Base-by-base conservation (phyloP, 2,329 filamentous ascomycete genomes). In the Paraphaeosphaeria minitans region DNA sequence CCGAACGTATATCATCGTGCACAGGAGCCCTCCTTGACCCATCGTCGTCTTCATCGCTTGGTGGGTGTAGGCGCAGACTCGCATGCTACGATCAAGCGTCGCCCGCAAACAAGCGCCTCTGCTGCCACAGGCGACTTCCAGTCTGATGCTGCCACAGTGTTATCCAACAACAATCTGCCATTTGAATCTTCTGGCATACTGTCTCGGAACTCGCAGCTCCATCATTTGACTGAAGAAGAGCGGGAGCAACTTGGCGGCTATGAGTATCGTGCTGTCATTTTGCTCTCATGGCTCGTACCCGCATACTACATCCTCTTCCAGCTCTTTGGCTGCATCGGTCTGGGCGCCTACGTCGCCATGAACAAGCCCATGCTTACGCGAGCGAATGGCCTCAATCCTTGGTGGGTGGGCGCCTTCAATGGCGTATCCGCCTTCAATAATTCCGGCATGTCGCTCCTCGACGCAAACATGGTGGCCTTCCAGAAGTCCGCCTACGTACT, bases 371-470 rank as follows among this genome's bases (percentile, higher is more conserved):
- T 81, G 83, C 52, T 49, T 81, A 0, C 70, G 71, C 78, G 50
- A 69, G 67, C 33, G 80, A 76, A 13, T 74, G 80, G 57, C 69
- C 77, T 53, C 71, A 73, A 55, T 74, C 76, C 19, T 83, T 61
- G 42, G 82, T 82, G 84, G 82, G 81, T 82, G 66, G 67, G 79
- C 69, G 82, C 86, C 46, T 91, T 90, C 76, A 87, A 89, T 60
- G 85, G 85, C 1, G 83, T 86, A 4, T 89, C 86, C 19, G 88
- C 87, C 0, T 91, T 79, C 12, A 74, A 79, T 63, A 85, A 85
- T 62, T 74, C 84, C 8, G 83, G 83, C 29, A 81, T 83, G 61
- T 83, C 82, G 0, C 75, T 85, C 0, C 80, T 83, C 0, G 82
- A 84, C 58, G 83, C 81, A 1, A 56, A 74, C 49, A 87, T 91